Conservation (phyloP, 23 red algal species). For the Chondrus crispus region DNA sequence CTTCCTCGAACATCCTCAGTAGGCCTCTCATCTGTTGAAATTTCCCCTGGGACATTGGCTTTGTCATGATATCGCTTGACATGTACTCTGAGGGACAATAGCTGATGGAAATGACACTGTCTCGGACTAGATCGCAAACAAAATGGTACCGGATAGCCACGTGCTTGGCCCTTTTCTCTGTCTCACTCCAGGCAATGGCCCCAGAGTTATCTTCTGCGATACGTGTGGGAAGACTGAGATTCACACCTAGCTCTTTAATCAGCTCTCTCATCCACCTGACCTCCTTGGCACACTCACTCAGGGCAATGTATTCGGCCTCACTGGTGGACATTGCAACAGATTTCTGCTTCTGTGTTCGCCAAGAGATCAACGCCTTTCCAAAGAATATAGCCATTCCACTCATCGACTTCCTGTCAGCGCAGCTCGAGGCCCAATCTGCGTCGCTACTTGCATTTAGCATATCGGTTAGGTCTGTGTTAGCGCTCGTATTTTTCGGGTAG, state of each 20-base stretch:
- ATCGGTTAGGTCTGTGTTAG: neutral
- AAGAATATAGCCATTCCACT: neutral
- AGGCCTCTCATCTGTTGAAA: no score
- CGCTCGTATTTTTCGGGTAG: neutral
- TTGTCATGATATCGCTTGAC: neutral
- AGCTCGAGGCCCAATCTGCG: neutral
- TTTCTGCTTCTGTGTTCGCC: neutral
- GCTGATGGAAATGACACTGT: neutral
- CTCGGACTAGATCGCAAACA: neutral
- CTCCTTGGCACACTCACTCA: conserved; percentile 36
- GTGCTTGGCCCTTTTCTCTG: neutral
- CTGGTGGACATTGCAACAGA: neutral
- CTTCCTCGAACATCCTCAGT: no score
- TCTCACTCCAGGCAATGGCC: neutral
- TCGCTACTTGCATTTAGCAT: neutral
- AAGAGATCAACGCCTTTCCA: neutral
- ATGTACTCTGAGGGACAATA: neutral
- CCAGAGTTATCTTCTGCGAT: neutral
- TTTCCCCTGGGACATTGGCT: no score
- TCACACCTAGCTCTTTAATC: neutral
- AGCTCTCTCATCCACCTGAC: neutral
- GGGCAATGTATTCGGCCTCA: conserved; percentile 2
- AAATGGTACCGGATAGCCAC: conserved; percentile 17
- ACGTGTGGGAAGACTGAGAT: neutral
- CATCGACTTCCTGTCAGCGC: neutral